Evolutionary conservation across 345 rosid species (phyloP).

Genomic region (Microcos paniculata): DNA sequence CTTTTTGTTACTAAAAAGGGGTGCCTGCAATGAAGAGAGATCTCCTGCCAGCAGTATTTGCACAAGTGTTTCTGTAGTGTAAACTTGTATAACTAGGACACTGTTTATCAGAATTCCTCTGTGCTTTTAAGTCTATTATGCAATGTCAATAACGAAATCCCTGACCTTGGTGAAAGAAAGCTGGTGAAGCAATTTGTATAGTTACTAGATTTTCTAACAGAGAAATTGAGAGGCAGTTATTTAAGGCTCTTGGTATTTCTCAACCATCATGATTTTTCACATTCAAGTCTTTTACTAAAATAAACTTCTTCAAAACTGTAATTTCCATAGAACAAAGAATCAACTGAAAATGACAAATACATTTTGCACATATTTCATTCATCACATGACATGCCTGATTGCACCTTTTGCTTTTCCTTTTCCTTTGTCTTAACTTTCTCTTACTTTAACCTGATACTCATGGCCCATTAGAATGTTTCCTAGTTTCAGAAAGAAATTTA

Average conservation of each 20-base stretch:
- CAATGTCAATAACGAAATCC: background rate
- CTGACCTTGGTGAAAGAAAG: background rate
- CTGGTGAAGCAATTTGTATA: background rate
- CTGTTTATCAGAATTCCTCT: background rate
- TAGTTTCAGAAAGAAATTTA: background rate
- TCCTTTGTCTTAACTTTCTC: background rate
- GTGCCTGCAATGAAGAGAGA: too few relatives aligned
- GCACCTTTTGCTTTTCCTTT: background rate
- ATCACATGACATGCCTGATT: background rate
- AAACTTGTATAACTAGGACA: background rate
- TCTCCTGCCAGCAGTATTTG: too few relatives aligned
- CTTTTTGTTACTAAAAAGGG: background rate
- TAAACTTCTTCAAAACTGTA: background rate
- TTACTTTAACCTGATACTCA: background rate
- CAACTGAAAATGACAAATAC: background rate
- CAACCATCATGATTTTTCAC: background rate
- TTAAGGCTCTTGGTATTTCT: background rate
- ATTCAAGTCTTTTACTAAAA: slow-evolving; percentile 1
- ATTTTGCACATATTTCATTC: background rate
- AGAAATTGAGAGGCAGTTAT: background rate
- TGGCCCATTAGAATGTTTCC: background rate
- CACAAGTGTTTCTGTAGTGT: too few relatives aligned
- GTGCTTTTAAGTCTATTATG: background rate
- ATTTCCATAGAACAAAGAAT: background rate
- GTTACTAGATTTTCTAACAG: background rate